phyloP scores from a whole-genome alignment of 1,284 basidiomycete genomes.

The Cerrena zonata region DNA sequence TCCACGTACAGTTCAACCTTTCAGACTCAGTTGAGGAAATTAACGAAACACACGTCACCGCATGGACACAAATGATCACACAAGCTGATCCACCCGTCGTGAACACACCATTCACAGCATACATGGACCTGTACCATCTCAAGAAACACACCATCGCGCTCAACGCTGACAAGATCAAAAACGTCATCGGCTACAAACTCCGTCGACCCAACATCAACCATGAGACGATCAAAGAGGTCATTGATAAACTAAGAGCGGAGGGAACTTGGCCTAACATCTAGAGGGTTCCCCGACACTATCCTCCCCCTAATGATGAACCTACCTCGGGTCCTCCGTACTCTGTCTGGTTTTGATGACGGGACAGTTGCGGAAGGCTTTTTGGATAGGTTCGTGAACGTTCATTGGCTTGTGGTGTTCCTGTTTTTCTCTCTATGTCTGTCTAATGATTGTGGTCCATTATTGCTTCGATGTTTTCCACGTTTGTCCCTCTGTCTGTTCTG shows the following conservation, averaged over 20 bases:
- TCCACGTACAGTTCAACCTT: conserved; percentile 38
- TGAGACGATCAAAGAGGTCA: conserved; percentile 64
- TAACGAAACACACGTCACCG: conserved; percentile 80
- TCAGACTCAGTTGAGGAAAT: conserved; percentile 79
- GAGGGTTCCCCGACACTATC: no score
- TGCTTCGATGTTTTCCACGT: no score
- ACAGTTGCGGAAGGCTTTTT: no score
- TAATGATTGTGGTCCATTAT: no score
- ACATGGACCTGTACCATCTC: conserved; percentile 72
- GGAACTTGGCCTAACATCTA: conserved; percentile 59
- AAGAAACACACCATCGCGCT: conserved; percentile 63
- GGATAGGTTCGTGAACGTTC: no score
- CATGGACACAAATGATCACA: conserved; percentile 80
- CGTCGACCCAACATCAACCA: conserved; percentile 57
- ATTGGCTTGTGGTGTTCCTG: no score
- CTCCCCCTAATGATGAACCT: not conserved
- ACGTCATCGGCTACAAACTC: conserved; percentile 66
- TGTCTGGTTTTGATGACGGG: no score
- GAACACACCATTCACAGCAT: conserved; percentile 75
- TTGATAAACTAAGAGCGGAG: conserved; percentile 75
- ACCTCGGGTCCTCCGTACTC: not conserved
- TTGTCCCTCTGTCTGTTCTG: not conserved
- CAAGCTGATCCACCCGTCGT: conserved; percentile 69
- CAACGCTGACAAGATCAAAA: conserved; percentile 67
- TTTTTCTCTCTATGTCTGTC: no score